Evolutionary conservation across 2,329 filamentous ascomycete species (phyloP).

Genomic region (Colletotrichum caudatum): DNA sequence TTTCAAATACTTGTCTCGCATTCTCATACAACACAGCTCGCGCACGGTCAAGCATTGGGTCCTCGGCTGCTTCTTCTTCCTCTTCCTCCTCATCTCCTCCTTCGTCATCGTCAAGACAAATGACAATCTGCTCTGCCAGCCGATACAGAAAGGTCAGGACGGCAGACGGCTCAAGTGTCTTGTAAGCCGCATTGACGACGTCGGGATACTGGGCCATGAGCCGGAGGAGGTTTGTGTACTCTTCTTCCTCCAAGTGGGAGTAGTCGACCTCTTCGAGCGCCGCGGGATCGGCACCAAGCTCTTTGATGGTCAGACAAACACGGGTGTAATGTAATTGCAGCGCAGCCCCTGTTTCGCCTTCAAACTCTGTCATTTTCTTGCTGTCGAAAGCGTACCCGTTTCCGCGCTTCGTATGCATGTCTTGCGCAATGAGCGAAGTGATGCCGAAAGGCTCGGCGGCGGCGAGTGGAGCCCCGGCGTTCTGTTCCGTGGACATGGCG

Average conservation of each 20-base stretch:
- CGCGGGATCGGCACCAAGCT: conserved; percentile 37
- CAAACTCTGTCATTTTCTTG: conserved; percentile 76
- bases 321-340: conserved; percentile 78
- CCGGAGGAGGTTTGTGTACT: conserved; percentile 70
- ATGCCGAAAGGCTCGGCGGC: conserved; percentile 76
- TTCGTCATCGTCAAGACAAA: conserved; percentile 33
- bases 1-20: conserved; percentile 72
- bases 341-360: conserved; percentile 80
- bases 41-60: conserved; percentile 68
- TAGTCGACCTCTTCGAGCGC: conserved; percentile 41
- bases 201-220: conserved; percentile 74
- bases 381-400: conserved; percentile 44
- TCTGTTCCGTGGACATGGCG: conserved; percentile 80
- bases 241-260: conserved; percentile 49
- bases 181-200: conserved; percentile 71
- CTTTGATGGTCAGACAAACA: conserved; percentile 60
- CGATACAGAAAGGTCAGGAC: conserved; percentile 70
- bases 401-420: conserved; percentile 46
- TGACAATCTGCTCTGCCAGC: conserved; percentile 21
- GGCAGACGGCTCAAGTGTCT: conserved; percentile 74
- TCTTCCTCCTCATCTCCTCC: conserved; percentile 15
- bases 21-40: conserved; percentile 72
- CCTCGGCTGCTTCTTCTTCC: conserved; percentile 28
- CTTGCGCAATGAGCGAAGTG: conserved; percentile 73
- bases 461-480: conserved; percentile 68